Evolutionary conservation across 108 stramenopile genomes (phyloP).

Genomic region (Discostella stelligeroides): DNA sequence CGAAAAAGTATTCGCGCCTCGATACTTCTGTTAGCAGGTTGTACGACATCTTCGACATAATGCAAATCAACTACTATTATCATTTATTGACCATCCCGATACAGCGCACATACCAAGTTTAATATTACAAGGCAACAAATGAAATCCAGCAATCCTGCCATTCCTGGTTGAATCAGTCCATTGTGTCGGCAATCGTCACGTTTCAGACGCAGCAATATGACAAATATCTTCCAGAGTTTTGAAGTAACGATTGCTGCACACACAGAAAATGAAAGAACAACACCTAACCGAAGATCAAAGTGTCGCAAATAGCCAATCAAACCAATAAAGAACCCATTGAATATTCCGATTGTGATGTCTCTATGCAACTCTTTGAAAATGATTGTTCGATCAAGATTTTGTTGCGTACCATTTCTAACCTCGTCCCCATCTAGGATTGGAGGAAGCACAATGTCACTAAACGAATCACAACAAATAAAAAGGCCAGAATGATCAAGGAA

Average conservation of each 20-base stretch:
- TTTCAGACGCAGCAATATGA: neutral
- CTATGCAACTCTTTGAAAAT: neutral
- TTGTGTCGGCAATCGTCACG: no score
- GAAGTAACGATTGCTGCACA: neutral
- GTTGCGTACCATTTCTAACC: neutral
- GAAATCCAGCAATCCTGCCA: conserved; percentile 11
- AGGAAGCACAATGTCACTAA: neutral
- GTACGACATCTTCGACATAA: no score
- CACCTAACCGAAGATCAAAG: conserved; percentile 2
- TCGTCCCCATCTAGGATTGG: neutral
- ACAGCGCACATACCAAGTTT: neutral
- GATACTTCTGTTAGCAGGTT: no score
- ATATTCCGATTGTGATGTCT: neutral
- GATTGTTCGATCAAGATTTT: neutral
- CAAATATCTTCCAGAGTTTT: neutral
- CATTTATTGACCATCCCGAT: no score
- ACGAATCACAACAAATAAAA: neutral
- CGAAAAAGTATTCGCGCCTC: no score
- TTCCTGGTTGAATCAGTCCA: neutral
- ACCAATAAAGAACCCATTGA: conserved; percentile 10
- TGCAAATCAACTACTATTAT: no score
- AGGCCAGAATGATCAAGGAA: no score
- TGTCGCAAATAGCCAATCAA: conserved; percentile 5
- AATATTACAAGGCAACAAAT: conserved; percentile 4
- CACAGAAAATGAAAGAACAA: neutral